Evolutionary conservation across 805 yeast genomes (phyloP), one percentile per base, ranked within the genome.

Genomic region (Myxozyma neglecta): DNA sequence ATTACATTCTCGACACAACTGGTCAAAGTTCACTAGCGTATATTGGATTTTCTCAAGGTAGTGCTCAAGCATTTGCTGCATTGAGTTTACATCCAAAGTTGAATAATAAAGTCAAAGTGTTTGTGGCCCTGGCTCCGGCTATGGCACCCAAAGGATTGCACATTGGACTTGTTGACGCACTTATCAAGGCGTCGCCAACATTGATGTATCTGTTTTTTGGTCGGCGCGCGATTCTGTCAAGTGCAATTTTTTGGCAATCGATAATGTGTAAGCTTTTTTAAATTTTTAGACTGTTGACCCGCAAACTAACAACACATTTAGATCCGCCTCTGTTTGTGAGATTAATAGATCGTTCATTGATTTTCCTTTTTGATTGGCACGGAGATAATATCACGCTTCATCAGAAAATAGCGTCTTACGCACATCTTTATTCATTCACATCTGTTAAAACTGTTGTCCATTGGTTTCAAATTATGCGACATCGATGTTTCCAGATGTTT

Each of bases 391-490:
- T 94, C 66, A 76, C 84, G 39, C 78, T 81, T 61, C 75, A 83
- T 45, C 97, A 92, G 74, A 93, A 92, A 71, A 76, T 85, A 52
- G 81, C 89, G n/a, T 82, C 89, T 14, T 93, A 90, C 74, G 84
- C 90, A 16, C 97, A 94, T 73, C 78, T 93, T 57, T 93, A 92
- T 75, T 89, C 97, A 1, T 88, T 96, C 24, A 90, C 98, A 0
- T 85, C 92, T 1, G 98, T 92, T 32, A 93, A 92, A 74, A 83
- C 89, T 9, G 91, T 90, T 49, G 97, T 91, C n/a, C 97, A 90
- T 74, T 90, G 97, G 97, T 90, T 90, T 70, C 97, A 90, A 75
- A 92, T 93, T 56, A 89, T 93, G 64, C 80, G 87, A 56, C 80
- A 88, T 6, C 83, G 83, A 50, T 81, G 83, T 52, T 92, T 93